phyloP scores from a whole-genome alignment of 495 filamentous ascomycete genomes.

The Trichocladium antarcticum region DNA sequence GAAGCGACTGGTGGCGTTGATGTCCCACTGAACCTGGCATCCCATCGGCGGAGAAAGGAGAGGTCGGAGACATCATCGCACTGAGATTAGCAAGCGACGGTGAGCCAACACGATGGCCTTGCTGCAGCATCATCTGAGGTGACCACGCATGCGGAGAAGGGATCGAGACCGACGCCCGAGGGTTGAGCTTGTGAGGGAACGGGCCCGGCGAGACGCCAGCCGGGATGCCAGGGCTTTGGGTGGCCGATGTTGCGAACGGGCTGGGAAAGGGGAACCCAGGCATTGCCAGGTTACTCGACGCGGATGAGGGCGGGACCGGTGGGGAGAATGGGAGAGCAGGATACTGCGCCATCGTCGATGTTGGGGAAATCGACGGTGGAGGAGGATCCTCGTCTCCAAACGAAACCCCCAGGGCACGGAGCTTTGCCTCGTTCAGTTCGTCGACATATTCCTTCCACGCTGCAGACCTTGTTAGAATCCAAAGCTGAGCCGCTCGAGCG shows the following conservation, averaged over 20 bases:
- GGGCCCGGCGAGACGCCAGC: constrained; percentile 45
- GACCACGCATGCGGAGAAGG: constrained; percentile 43
- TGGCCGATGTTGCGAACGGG: constrained; percentile 43
- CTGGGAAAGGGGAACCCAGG: constrained; percentile 51
- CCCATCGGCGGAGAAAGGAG: constrained; percentile 42
- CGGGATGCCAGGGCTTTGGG: constrained; percentile 47
- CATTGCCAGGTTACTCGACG: constrained; percentile 47
- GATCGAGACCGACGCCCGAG: constrained; percentile 45
- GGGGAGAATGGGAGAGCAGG: constrained; percentile 62
- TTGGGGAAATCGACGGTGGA: constrained; percentile 42
- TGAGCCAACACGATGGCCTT: constrained; percentile 45
- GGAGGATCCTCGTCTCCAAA: constrained; percentile 60
- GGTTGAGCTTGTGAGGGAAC: constrained; percentile 44
- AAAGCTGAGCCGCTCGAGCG: not conserved
- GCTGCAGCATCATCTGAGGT: constrained; percentile 43
- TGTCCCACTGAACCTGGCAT: constrained; percentile 37
- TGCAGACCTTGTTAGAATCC: constrained; percentile 13
- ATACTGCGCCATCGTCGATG: constrained; percentile 45
- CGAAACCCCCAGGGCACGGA: constrained; percentile 78
- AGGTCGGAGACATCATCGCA: constrained; percentile 41
- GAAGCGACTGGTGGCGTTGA: constrained; percentile 48
- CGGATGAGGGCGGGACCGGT: constrained; percentile 53
- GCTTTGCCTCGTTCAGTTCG: constrained; percentile 73
- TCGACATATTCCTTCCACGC: constrained; percentile 81
- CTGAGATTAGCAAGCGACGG: constrained; percentile 42